Conservation (phyloP, 192 early-diverging fungal species). For the Diversispora eburnea region DNA sequence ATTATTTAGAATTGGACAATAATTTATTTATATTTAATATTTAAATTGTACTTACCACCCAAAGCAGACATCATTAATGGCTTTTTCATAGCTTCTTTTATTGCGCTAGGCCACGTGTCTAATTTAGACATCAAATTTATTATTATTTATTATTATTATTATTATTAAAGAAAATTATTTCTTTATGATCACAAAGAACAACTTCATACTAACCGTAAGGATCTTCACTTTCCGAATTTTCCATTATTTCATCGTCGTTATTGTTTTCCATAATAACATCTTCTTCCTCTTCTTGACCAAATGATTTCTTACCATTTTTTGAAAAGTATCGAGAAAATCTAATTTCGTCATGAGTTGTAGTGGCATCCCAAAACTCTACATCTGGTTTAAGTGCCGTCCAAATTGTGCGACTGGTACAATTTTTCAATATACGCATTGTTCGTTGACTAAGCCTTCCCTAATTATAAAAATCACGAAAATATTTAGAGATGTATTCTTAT, state of each 20-base stretch:
- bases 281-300: neutral
- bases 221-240: too few species aligned
- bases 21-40: neutral
- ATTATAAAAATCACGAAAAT: neutral
- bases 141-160: too few species aligned
- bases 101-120: constrained; percentile 44
- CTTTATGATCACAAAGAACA: too few species aligned
- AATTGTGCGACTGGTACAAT: constrained; percentile 34
- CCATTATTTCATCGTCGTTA: constrained; percentile 2
- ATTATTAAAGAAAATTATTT: too few species aligned
- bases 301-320: constrained; percentile 21
- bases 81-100: constrained; percentile 38
- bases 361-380: constrained; percentile 66
- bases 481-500: neutral
- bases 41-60: constrained; percentile 30
- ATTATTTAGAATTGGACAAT: neutral
- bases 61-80: constrained; percentile 40
- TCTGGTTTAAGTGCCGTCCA: constrained; percentile 66
- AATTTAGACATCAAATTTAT: neutral
- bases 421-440: constrained; percentile 49
- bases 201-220: too few species aligned
- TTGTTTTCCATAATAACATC: neutral
- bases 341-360: constrained; percentile 59
- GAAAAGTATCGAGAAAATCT: constrained; percentile 56
- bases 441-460: constrained; percentile 36